phyloP scores from a whole-genome alignment of 495 filamentous ascomycete genomes.

The Xylaria nigripes region DNA sequence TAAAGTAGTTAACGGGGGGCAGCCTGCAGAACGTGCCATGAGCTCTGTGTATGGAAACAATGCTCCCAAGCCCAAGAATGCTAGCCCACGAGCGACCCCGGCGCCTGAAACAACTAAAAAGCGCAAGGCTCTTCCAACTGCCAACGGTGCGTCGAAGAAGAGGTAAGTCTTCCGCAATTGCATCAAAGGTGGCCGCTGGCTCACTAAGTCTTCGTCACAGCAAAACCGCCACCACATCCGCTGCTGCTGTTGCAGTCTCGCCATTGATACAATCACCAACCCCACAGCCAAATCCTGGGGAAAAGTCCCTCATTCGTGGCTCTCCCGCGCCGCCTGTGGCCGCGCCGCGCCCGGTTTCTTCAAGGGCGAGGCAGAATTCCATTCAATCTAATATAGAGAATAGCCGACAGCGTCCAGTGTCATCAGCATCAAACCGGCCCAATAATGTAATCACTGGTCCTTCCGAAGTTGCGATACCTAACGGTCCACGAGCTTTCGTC shows the following conservation, averaged over 20 bases:
- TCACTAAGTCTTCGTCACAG: conserved; percentile 16
- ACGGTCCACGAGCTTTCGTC: conserved; percentile 18
- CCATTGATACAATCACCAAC: conserved; percentile 61
- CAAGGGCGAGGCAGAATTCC: conserved; percentile 62
- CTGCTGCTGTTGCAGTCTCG: conserved; percentile 40
- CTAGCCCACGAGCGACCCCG: conserved; percentile 56
- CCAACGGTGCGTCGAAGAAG: conserved; percentile 57
- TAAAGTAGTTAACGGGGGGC: conserved; percentile 41
- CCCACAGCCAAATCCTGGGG: conserved; percentile 18
- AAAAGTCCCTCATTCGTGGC: conserved; percentile 30
- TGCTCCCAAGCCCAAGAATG: conserved; percentile 42
- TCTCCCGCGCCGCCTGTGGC: conserved; percentile 36
- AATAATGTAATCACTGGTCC: conserved; percentile 26
- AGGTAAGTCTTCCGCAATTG: conserved; percentile 43
- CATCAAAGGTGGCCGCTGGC: background rate
- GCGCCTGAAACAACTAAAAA: conserved; percentile 54
- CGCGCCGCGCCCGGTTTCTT: conserved; percentile 49
- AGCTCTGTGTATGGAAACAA: conserved; percentile 48
- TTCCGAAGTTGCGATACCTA: conserved; percentile 26
- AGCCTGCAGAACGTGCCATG: conserved; percentile 63
- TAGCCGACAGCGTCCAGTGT: conserved; percentile 49
- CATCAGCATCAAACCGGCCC: conserved; percentile 50
- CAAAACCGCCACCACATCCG: conserved; percentile 14
- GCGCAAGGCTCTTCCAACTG: conserved; percentile 60
- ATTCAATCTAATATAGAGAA: conserved; percentile 46